Evolutionary conservation across 306 rosid species (phyloP).

Genomic region (Mucuna pruriens): DNA sequence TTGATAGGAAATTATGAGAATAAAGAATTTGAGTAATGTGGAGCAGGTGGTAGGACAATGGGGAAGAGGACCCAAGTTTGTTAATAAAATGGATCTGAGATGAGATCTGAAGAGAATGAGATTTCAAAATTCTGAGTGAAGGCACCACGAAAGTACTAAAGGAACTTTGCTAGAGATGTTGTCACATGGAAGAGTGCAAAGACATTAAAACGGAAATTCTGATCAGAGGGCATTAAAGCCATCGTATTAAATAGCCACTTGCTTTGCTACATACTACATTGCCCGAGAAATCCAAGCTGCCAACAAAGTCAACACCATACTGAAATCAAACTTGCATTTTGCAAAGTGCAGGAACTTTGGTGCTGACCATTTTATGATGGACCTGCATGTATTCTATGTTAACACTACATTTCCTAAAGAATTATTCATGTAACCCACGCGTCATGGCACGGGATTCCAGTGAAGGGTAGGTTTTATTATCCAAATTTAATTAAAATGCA

Average conservation of each 20-base stretch:
- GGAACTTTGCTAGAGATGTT: slow-evolving; percentile 32
- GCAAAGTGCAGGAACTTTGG: slow-evolving; percentile 33
- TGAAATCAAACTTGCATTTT: slow-evolving; percentile 46
- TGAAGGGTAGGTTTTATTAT: slow-evolving; percentile 23
- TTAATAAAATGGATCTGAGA: slow-evolving; percentile 54
- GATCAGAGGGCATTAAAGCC: slow-evolving; percentile 35
- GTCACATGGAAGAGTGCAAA: slow-evolving; percentile 36
- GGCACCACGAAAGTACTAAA: slow-evolving; percentile 20
- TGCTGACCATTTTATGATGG: slow-evolving; percentile 37
- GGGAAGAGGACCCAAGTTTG: slow-evolving; percentile 17
- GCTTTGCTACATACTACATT: slow-evolving; percentile 36
- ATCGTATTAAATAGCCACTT: slow-evolving; percentile 41
- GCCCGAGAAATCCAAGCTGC: slow-evolving; percentile 31
- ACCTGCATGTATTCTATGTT: slow-evolving; percentile 27
- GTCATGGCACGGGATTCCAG: slow-evolving; percentile 55
- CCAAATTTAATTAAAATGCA: background rate
- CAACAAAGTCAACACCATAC: slow-evolving; percentile 51
- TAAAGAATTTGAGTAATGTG: slow-evolving; percentile 32
- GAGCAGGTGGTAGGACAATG: slow-evolving; percentile 37
- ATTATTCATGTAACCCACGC: slow-evolving; percentile 27
- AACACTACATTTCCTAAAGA: background rate
- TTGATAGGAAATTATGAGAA: slow-evolving; percentile 27
- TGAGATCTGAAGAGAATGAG: slow-evolving; percentile 47
- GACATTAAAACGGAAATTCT: slow-evolving; percentile 14
- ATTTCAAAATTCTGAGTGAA: slow-evolving; percentile 40